Conservation (phyloP, 2,329 filamentous ascomycete genomes). For the Fusarium siculi region DNA sequence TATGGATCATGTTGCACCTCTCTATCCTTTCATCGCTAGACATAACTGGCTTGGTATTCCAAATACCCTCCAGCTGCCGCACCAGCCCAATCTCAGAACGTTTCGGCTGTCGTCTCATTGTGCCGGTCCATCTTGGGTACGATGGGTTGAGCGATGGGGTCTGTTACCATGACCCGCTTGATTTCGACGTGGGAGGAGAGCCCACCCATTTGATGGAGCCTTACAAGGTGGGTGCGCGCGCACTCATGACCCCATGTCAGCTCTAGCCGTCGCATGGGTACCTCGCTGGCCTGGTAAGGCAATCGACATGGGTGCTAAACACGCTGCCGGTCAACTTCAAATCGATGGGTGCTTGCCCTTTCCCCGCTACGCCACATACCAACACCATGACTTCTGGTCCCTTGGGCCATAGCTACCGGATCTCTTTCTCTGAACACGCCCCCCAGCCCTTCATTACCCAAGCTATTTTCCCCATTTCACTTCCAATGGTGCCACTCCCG, state of each 20-base stretch:
- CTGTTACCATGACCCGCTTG: conserved; percentile 35
- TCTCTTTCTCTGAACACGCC: conserved; percentile 30
- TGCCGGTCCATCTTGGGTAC: conserved; percentile 41
- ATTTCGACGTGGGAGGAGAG: conserved; percentile 34
- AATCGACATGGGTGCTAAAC: conserved; percentile 37
- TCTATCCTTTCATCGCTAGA: conserved; percentile 36
- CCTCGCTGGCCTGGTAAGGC: conserved; percentile 43
- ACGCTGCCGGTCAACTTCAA: conserved; percentile 35
- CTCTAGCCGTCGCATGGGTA: conserved; percentile 35
- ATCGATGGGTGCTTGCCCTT: conserved; percentile 45
- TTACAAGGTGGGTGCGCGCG: conserved; percentile 30
- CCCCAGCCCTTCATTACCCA: conserved; percentile 27
- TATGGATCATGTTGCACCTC: conserved; percentile 34
- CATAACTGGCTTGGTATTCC: conserved; percentile 32
- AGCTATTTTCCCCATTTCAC: conserved; percentile 32
- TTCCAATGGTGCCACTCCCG: conserved; percentile 44
- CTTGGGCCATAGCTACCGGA: conserved; percentile 40
- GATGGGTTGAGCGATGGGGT: conserved; percentile 39
- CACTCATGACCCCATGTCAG: conserved; percentile 34
- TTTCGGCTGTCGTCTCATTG: conserved; percentile 44
- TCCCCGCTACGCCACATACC: conserved; percentile 47
- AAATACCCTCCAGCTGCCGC: conserved; percentile 42
- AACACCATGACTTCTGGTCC: conserved; percentile 42
- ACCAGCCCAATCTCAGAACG: conserved; percentile 38
- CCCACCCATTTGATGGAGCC: conserved; percentile 37